Base-by-base conservation (phyloP, 2,329 filamentous ascomycete genomes). In the Diaporthe sp. region DNA sequence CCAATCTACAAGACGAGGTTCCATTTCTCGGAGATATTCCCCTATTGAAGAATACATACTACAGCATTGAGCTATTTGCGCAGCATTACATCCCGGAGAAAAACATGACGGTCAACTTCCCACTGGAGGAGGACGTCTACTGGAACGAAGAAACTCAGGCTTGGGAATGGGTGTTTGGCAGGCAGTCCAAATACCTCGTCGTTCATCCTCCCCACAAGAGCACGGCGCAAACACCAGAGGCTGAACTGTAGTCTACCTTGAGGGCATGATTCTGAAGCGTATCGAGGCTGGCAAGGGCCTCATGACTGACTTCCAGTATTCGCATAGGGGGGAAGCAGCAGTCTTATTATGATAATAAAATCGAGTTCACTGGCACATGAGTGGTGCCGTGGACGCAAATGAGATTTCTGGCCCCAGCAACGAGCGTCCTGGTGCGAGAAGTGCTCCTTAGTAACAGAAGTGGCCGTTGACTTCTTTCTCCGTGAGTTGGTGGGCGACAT, bases 61-160 rank as follows among this genome's bases (percentile, higher is more conserved):
- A 88, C 79, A 89, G 87, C 80, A 83, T 89, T 71, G 87, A 89
- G 80, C 83, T 89, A n/a, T 84, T 83, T 71, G 87, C 86, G 4
- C 84, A 87, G 79, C 85, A 88, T 77, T 87, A 84, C 72, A 85
- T 88, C 10, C 84, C 85, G 0, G 87, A 88, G 78, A 78, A 79
- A 34, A 87, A 88, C 74, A 80, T 78, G 76, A 87, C 86, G 1
- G 79, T 88, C 49, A 79, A 82, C n/a, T 89, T 89, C 61, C 85
- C 86, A 4, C 83, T 87, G 51, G 87, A 89, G 76, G 88, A 89
- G 77, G 87, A 89, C 77, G 85, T 88, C n/a, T 87, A 85, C 78
- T 88, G 85, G 84, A 82, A 84, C 72, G 81, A 82, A n/a, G 78
- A 80, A 39, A 81, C 80, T 19, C 79, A 81, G 25, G 79, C 80